Percentiles rank a stretch among this genome's conserved stretches.
These are phyloP conservation scores for Yamadazyma sp. DNA, from an alignment of 805 yeast species.

Conservation along the genomic window DNA sequence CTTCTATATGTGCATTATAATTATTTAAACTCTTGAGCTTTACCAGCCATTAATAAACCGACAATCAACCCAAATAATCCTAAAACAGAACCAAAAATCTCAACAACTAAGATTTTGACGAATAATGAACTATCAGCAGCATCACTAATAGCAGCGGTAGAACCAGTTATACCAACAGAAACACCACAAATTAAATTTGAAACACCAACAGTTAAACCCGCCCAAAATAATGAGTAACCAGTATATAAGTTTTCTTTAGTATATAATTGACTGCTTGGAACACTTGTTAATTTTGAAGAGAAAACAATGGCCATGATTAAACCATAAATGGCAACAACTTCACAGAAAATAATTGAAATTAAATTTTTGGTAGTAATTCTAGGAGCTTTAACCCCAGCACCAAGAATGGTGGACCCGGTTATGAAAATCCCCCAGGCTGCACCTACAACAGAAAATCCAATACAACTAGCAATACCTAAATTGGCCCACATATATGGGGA, in stretches of 20 bases:
- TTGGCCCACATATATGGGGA: constrained; percentile 98
- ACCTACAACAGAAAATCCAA: constrained; percentile 92
- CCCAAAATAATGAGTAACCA: constrained; percentile 96
- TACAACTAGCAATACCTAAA: constrained; percentile 84
- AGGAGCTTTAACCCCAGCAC: constrained; percentile 98
- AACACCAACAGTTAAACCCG: constrained; percentile 92
- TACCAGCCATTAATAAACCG: constrained; percentile 95
- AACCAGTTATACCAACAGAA: constrained; percentile 95
- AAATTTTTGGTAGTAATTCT: constrained; percentile 95
- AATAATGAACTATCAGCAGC: constrained; percentile 95
- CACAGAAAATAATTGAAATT: constrained; percentile 96
- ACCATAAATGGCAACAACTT: constrained; percentile 98
- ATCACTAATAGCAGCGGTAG: constrained; percentile 97
- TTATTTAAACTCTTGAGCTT: constrained; percentile 82
- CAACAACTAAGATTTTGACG: constrained; percentile 93
- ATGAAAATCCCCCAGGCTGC: constrained; percentile 99
- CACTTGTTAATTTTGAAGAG: constrained; percentile 77
- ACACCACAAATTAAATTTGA: constrained; percentile 94
- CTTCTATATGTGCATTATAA: no score
- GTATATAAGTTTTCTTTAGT: constrained; percentile 89
- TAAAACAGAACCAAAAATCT: constrained; percentile 94
- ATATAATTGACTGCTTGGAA: constrained; percentile 58
- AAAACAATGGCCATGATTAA: constrained; percentile 97
- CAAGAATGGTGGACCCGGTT: constrained; percentile 90
- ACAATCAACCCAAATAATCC: constrained; percentile 96